Percentiles rank a stretch among this genome's conserved stretches.
Conservation (phyloP, 306 rosid genomes). For the Begonia loranthoides region DNA sequence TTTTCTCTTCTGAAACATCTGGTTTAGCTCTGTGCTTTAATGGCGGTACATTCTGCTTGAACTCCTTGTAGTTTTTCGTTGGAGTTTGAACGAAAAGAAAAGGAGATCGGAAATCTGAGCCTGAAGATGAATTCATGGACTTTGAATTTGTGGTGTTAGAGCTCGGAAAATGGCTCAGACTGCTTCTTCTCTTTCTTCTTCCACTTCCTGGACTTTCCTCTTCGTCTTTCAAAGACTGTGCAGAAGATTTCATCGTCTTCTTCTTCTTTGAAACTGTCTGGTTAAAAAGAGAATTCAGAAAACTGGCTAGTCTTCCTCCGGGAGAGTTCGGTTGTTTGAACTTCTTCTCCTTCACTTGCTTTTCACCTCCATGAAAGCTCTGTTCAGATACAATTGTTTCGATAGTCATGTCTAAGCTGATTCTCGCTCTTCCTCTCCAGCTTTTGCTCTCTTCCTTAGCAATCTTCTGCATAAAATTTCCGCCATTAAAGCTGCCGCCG, state of each 20-base stretch:
- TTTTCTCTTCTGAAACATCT: not conserved
- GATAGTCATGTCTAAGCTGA: conserved; percentile 87
- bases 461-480: conserved; percentile 28
- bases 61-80: conserved; percentile 61
- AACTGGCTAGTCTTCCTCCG: conserved; percentile 85
- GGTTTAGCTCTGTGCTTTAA: conserved; percentile 8
- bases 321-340: conserved; percentile 85
- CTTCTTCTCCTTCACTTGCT: conserved; percentile 55
- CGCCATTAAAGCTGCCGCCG: not conserved
- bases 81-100: conserved; percentile 49
- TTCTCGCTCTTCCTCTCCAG: conserved; percentile 42
- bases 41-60: conserved; percentile 5
- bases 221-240: not conserved
- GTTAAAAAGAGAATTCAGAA: conserved; percentile 84
- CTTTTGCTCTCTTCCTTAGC: conserved; percentile 34
- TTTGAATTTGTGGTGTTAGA: conserved; percentile 17
- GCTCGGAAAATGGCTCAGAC: not conserved
- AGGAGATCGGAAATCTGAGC: conserved; percentile 74
- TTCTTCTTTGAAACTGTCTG: conserved; percentile 62
- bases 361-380: conserved; percentile 21
- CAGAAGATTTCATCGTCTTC: conserved; percentile 48
- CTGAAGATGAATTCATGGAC: conserved; percentile 50
- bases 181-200: conserved; percentile 12
- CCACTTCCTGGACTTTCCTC: conserved; percentile 3
- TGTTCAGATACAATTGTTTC: conserved; percentile 39